Conservation (phyloP, 176 grass and related monocot genomes). For the Metroxylon sagu region DNA sequence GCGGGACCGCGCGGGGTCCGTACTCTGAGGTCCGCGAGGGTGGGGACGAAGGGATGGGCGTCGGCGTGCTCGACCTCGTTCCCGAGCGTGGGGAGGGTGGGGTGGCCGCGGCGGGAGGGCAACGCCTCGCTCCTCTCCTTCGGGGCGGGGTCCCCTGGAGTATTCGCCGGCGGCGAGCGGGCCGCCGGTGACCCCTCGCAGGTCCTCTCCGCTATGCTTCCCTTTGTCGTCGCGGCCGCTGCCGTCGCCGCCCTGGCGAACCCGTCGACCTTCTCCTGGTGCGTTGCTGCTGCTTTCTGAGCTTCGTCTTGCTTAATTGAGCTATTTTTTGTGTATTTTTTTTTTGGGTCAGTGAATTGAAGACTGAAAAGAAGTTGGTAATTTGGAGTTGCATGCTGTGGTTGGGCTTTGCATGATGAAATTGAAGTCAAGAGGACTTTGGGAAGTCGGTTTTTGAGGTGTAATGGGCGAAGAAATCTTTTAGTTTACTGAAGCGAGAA, state of each 20-base stretch:
- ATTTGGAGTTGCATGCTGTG: no score
- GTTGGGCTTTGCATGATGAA: no score
- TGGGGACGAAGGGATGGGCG: constrained; percentile 12
- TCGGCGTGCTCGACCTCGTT: constrained; percentile 47
- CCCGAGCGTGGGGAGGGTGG: constrained; percentile 34
- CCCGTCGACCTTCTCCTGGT: constrained; percentile 80
- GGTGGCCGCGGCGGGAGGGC: constrained; percentile 45
- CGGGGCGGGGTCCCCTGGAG: constrained; percentile 4
- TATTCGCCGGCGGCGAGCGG: neutral
- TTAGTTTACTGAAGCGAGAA: no score
- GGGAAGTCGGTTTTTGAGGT: no score
- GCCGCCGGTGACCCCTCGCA: constrained; percentile 35
- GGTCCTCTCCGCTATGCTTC: constrained; percentile 56
- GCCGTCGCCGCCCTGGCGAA: constrained; percentile 60
- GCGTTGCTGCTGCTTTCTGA: neutral
- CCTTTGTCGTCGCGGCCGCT: constrained; percentile 67
- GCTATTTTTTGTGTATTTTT: neutral
- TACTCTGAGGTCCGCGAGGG: neutral
- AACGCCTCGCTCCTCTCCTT: constrained; percentile 48
- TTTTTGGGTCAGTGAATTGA: neutral
- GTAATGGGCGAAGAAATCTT: no score
- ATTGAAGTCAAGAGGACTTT: no score
- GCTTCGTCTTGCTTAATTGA: constrained; percentile 7
- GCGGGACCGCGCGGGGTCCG: neutral
- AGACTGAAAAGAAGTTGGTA: no score